These are phyloP conservation scores for Phyllosticta paracitricarpa DNA, from an alignment of 2,329 filamentous ascomycete species.

Conservation along the genomic window DNA sequence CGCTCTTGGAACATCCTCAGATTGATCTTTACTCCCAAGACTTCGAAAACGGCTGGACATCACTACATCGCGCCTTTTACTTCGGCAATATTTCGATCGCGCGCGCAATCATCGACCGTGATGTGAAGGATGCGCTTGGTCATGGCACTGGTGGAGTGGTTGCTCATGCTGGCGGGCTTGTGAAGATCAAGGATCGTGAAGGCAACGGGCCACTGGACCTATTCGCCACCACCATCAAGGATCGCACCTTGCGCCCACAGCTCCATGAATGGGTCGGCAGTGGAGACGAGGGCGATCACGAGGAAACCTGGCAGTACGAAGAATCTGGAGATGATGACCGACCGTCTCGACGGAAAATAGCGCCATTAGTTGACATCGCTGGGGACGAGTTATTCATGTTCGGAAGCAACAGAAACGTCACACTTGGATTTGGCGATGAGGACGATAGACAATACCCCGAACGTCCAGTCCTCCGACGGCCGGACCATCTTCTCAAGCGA, in stretches of 20 bases:
- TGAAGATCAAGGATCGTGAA: slow-evolving; percentile 93
- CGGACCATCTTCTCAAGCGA: slow-evolving; percentile 62
- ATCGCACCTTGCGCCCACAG: slow-evolving; percentile 50
- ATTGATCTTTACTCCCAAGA: slow-evolving; percentile 84
- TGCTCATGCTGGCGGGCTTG: slow-evolving; percentile 60
- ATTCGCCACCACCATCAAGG: slow-evolving; percentile 76
- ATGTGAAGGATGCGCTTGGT: slow-evolving; percentile 55
- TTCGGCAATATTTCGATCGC: slow-evolving; percentile 82
- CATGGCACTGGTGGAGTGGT: slow-evolving; percentile 50
- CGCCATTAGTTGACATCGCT: slow-evolving; percentile 30
- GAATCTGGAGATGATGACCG: slow-evolving; percentile 30
- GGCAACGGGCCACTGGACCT: slow-evolving; percentile 91
- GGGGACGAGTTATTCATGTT: slow-evolving; percentile 90
- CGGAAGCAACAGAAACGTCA: slow-evolving; percentile 92
- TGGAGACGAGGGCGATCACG: slow-evolving; percentile 42
- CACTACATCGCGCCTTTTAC: slow-evolving; percentile 83
- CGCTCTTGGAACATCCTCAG: slow-evolving; percentile 70
- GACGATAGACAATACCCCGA: slow-evolving; percentile 93
- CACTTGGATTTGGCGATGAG: slow-evolving; percentile 86
- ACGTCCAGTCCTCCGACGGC: slow-evolving; percentile 64
- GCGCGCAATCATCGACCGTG: slow-evolving; percentile 67
- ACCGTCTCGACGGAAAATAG: slow-evolving; percentile 9
- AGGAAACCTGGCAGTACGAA: slow-evolving; percentile 37
- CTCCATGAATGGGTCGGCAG: slow-evolving; percentile 18
- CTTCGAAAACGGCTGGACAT: slow-evolving; percentile 89